Conservation (phyloP, 2,329 filamentous ascomycete species). For the Bipolaris zeicola region DNA sequence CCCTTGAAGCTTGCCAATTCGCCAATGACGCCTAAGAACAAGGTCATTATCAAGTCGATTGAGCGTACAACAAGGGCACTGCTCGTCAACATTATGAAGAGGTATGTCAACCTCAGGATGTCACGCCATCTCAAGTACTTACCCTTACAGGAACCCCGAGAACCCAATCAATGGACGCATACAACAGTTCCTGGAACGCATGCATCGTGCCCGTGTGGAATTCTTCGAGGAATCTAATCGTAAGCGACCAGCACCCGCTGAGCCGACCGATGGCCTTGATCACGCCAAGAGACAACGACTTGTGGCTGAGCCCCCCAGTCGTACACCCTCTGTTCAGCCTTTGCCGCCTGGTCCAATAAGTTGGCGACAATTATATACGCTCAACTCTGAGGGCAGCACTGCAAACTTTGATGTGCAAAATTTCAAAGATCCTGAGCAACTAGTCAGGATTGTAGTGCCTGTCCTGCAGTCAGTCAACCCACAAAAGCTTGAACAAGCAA, state of each 20-base stretch:
- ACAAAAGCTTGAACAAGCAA: slow-evolving; percentile 70
- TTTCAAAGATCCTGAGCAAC: slow-evolving; percentile 71
- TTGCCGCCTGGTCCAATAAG: slow-evolving; percentile 77
- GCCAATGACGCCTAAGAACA: slow-evolving; percentile 76
- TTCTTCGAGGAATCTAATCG: slow-evolving; percentile 77
- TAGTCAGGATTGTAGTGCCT: slow-evolving; percentile 80
- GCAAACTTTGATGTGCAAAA: slow-evolving; percentile 82
- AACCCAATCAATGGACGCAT: slow-evolving; percentile 77
- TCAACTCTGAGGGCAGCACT: slow-evolving; percentile 76
- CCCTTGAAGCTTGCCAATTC: slow-evolving; percentile 80
- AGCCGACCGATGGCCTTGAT: slow-evolving; percentile 75
- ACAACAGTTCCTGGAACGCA: slow-evolving; percentile 83
- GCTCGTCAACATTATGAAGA: slow-evolving; percentile 80
- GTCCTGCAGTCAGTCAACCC: slow-evolving; percentile 75
- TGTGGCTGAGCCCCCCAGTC: slow-evolving; percentile 55
- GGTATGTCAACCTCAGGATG: slow-evolving; percentile 55
- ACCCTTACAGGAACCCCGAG: slow-evolving; percentile 70
- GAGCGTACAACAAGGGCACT: slow-evolving; percentile 89
- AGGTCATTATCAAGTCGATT: slow-evolving; percentile 88
- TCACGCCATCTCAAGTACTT: slow-evolving; percentile 5
- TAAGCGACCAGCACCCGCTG: slow-evolving; percentile 75
- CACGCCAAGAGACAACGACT: slow-evolving; percentile 80
- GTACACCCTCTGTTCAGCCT: slow-evolving; percentile 65
- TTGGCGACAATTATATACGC: slow-evolving; percentile 82
- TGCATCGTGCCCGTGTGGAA: slow-evolving; percentile 78